Evolutionary conservation across 2,329 filamentous ascomycete genomes (phyloP), one percentile per base, ranked within the genome.

Genomic region (Clarireedia homoeocarpa): DNA sequence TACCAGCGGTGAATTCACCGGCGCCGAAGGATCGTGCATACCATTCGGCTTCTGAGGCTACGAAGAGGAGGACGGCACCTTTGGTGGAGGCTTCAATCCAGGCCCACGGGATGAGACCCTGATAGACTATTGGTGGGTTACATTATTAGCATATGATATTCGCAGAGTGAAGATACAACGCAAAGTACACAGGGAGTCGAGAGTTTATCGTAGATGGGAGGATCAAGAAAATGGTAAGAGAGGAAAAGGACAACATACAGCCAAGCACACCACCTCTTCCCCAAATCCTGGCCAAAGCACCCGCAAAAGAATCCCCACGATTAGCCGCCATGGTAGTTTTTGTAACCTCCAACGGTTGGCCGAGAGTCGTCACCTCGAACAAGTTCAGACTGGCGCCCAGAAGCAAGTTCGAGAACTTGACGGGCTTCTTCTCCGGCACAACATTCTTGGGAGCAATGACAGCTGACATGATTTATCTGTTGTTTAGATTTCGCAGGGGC

Each of bases 41-140:
- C 82, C 88, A 99, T 75, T 99, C 94, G 75, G 91, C 92, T 77
- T 99, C 94, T 68, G 92, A 95, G 65, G 94, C 94, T 73, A 99
- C 92, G 77, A 99, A 99, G 74, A 99, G 89, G 70, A 99, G 88
- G 67, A 99, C 94, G 68, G 94, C 94, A 72, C 94, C 94, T 79
- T 99, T 99, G 77, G 94, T 97, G 70, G 92, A 97, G 72, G 94
- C 94, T 83, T 99, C 94, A 77, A 99, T 97, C 94, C 94, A 99
- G 75, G 94, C 94, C 92, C 92, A 96, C 63, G 94, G 94, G 73
- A 99, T 97, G 68, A 99, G 88, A 74, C 94, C 94, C 81, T 99
- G 94, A 82, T 96, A 99, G 80, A 96, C 92, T 97, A 71, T 58
- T 53, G 48, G 49, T 26, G 46, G 40, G 47, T 36, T 58, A 49